Base-by-base conservation (phyloP, 2,329 filamentous ascomycete genomes). In the Monilinia aucupariae region DNA sequence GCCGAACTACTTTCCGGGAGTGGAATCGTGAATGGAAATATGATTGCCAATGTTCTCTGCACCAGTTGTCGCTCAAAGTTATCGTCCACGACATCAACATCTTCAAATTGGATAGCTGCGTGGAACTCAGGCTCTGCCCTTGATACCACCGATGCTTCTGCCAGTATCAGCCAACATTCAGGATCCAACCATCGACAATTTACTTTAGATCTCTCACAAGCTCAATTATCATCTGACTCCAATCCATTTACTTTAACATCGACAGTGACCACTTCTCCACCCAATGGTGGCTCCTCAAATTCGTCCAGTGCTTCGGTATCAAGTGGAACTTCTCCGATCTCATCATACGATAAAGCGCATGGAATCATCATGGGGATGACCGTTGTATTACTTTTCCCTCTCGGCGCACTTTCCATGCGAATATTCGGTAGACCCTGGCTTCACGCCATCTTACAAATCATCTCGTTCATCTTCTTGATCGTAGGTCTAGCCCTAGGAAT, bases 281-380 rank as follows among this genome's bases (percentile, higher is more conserved):
- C 68, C 0, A 39, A 37, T 34, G 47, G 64, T 3, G 61, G 59
- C n/a, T 47, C 64, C 1, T 60, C 65, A 12, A 27, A 34, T 3
- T 47, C 49, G 0, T 59, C 43, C 1, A 49, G 41, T 12, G 25
- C 49, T n/a, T 47, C 43, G 27, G 37, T 12, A n/a, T 56, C 55
- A n/a, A 27, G n/a, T 13, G 32, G 39, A 30, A 15, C n/a, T 43
- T 55, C 37, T 39, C 34, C 27, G 56, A 1, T 67, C 3, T 4
- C 32, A 15, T 58, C 67, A 9, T 71, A 67, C 15, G 43, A 70
- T 3, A 73, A 67, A 52, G 76, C 80, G 0, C 85, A 87, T 65
- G 85, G 84, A 55, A 77, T 85, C 67, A 75, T 88, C 69, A 85
- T 88, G 84, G 79, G 80, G 32, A 70, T 87, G 52, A 80, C 82